Conservation (phyloP, 345 rosid species). For the Hevea brasiliensis region DNA sequence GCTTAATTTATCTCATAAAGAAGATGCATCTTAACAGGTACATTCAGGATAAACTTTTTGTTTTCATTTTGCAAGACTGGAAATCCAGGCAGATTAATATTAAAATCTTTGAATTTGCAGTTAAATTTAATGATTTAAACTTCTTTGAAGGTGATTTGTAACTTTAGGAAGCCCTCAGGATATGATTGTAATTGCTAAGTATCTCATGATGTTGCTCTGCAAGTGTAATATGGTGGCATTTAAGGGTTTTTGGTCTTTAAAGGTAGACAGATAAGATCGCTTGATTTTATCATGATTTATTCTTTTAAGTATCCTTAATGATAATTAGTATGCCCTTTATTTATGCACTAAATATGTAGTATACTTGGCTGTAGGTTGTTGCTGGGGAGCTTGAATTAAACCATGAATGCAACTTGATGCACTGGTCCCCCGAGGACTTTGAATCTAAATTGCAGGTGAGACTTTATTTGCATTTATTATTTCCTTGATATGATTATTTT, state of each 20-base stretch:
- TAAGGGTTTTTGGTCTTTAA: too few relatives aligned
- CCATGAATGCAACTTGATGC: conserved; percentile 80
- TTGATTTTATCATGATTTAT: not conserved
- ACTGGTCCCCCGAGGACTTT: conserved; percentile 97
- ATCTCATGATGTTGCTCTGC: not conserved
- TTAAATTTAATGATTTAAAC: not conserved
- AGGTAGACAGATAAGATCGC: not conserved
- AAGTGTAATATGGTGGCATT: not conserved
- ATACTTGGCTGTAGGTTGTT: conserved; percentile 61
- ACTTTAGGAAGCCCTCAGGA: not conserved
- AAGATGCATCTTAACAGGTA: not conserved
- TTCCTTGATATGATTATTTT: not conserved
- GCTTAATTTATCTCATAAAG: too few relatives aligned
- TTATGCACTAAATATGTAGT: conserved; percentile 12
- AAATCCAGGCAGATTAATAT: too few relatives aligned
- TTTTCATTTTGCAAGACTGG: too few relatives aligned
- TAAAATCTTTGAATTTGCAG: conserved; percentile 2
- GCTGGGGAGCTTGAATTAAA: conserved; percentile 96
- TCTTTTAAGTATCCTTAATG: too few relatives aligned
- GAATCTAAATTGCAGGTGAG: conserved; percentile 92
- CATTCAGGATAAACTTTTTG: not conserved
- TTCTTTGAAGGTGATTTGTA: not conserved
- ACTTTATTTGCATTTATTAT: not conserved
- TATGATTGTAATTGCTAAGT: not conserved
- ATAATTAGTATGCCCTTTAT: not conserved